Evolutionary conservation across 176 grass and related monocot species (phyloP), one percentile per base, ranked within the genome.

Genomic region (Juncus effusus): DNA sequence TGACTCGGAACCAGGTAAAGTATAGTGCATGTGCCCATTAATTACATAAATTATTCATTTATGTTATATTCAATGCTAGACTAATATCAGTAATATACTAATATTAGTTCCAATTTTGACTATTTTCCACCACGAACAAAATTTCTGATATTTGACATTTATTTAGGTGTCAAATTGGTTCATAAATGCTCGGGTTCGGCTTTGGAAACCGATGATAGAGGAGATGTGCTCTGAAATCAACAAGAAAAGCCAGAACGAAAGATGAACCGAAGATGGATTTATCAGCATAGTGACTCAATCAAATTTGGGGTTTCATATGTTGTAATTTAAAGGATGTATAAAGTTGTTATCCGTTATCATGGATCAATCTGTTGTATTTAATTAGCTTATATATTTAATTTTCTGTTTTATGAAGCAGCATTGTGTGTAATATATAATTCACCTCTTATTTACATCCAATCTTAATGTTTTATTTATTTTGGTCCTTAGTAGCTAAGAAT

Each of bases 141-240:
- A 28, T 28, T 28, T 0, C 42, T 10, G 50, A 64, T 62, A 39
- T 38, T 36, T 64, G 7, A 37, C 56, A 49, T 47, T 38, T 11
- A 62, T 60, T n/a, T 60, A 95, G 90, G 90, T 95, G 7, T 90
- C 90, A 37, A 95, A 95, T 73, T 95, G 90, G 90, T 95, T 95
- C 73, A 89, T 95, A 62, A 95, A 95, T 50, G 86, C 90, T 7
- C 80, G 90, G 15, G 90, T 90, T 13, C 77, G 90, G 28, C 54
- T 95, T 10, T 95, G 90, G 90, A 95, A 86, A 36, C 90, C 86
- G 16, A 89, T 89, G 90, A 89, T 95, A 45, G 86, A 95, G 77
- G 85, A 95, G 62, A 95, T 95, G 90, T 90, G 86, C 42, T 78
- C 84, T 51, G 90, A 95, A 60, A 74, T 89, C 45, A 84, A 81